Evolutionary conservation across 2,329 filamentous ascomycete genomes (phyloP), one percentile per base, ranked within the genome.

Genomic region (Dothideomycetes sp.): DNA sequence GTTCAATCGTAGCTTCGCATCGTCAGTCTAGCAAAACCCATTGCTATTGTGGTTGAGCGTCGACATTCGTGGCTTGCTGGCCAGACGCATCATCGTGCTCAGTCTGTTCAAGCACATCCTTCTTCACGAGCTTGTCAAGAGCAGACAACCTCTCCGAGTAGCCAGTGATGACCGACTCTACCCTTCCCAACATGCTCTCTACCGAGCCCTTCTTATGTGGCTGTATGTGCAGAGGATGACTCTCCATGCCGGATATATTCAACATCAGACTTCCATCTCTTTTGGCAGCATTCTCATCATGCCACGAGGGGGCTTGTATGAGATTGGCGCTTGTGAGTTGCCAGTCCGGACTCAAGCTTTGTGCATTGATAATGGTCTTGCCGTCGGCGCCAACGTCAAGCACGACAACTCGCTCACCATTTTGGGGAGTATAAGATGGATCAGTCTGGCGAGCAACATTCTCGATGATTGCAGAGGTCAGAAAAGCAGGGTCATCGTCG

Each of bases 401-500:
- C 3, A 80, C 60, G 18, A 79, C 52, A 48, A 72, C 73, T 41
- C 74, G 68, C 41, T 79, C 73, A 10, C 39, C 40, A 3, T 29
- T 19, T 8, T n/a, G 31, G 19, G 5, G 10, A 9, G 24, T 10
- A 17, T 31, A 34, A 18, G 38, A 24, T 29, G 27, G 19, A n/a
- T 38, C 40, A 15, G 34, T 19, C 12, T 33, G 34, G 31, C 36
- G 31, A 14, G 41, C 19, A 12, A 47, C 22, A 8, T 14, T 24
- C 7, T 47, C 42, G 7, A 47, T 35, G 27, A 47, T 34, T 2
- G 82, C 79, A 29, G 77, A 71, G 1, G 82, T 82, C 29, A 94
- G 68, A 33, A 83, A 66, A 34, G 88, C 82, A 2, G 79, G 75
- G 55, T 95, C 87, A 61, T 96, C 91, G 60, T 96, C 88, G 50